These are phyloP conservation scores for Hygrophorus russula DNA, from an alignment of 768 basidiomycete species.

Conservation along the genomic window DNA sequence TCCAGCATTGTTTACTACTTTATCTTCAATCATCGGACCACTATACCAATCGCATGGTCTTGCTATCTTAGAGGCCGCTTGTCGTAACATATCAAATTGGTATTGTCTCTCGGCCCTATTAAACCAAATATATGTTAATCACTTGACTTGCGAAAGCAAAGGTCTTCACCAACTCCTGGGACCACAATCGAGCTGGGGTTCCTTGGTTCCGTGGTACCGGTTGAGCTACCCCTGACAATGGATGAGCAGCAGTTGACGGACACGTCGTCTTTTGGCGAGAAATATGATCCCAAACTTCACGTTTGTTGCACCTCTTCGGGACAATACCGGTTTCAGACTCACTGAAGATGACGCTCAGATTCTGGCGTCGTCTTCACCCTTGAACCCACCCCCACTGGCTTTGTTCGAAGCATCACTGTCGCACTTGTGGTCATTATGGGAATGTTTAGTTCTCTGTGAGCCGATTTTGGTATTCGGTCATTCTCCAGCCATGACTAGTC, in stretches of 20 bases:
- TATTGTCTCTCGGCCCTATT: constrained; percentile 24
- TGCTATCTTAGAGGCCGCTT: constrained; percentile 77
- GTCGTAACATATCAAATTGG: constrained; percentile 80
- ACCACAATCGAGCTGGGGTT: constrained; percentile 70
- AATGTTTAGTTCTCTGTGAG: constrained; percentile 85
- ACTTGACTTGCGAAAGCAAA: constrained; percentile 42
- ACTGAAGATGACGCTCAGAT: constrained; percentile 30
- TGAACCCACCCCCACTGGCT: constrained; percentile 43
- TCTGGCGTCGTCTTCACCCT: constrained; percentile 51
- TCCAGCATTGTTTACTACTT: constrained; percentile 69
- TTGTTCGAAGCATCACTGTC: constrained; percentile 55
- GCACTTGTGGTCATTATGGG: constrained; percentile 84
- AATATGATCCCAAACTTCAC: constrained; percentile 41
- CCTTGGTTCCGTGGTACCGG: constrained; percentile 62
- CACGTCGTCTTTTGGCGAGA: constrained; percentile 36
- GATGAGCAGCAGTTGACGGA: constrained; percentile 68
- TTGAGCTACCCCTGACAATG: constrained; percentile 54
- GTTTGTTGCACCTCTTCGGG: constrained; percentile 20
- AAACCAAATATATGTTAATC: constrained; percentile 3
- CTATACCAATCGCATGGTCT: constrained; percentile 62
- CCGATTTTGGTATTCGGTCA: constrained; percentile 77
- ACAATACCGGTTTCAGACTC: background rate
- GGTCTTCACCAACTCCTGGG: constrained; percentile 69
- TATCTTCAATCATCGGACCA: constrained; percentile 62
- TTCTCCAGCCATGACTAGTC: constrained; percentile 73